Percentiles rank a stretch among this genome's conserved stretches.
These are phyloP conservation scores for Colletotrichum sp. DNA, from an alignment of 2,329 filamentous ascomycete genomes.

Conservation along the genomic window DNA sequence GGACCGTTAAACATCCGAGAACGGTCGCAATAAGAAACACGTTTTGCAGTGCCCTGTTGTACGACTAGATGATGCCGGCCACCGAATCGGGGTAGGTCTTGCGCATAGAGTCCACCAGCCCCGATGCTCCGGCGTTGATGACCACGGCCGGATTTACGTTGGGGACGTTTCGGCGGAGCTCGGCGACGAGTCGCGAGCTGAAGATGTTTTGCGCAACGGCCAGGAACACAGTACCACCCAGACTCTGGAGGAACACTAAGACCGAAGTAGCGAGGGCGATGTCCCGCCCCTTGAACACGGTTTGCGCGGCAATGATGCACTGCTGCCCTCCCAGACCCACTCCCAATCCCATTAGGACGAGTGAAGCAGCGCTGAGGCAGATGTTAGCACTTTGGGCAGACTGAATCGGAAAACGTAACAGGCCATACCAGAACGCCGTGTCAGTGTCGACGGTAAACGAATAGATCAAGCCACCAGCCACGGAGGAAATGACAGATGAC, in stretches of 20 bases:
- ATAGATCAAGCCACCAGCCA: slow-evolving; percentile 12
- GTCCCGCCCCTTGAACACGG: slow-evolving; percentile 9
- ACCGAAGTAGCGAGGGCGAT: slow-evolving; percentile 10
- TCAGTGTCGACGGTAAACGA: not conserved
- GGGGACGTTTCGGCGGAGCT: slow-evolving; percentile 5
- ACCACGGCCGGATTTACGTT: not conserved
- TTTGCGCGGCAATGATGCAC: slow-evolving; percentile 11
- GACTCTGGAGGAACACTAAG: slow-evolving; percentile 6
- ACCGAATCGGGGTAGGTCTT: slow-evolving; percentile 22
- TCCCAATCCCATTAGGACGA: not conserved
- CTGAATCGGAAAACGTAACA: not conserved
- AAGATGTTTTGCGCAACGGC: slow-evolving; percentile 14
- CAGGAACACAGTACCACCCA: slow-evolving; percentile 6
- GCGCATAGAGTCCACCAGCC: not conserved
- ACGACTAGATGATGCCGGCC: slow-evolving; percentile 48
- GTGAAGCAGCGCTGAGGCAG: not conserved
- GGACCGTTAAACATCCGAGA: not conserved
- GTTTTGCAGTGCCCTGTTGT: slow-evolving; percentile 52
- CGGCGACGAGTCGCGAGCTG: not conserved
- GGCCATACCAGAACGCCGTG: not conserved
- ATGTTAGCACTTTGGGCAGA: not conserved
- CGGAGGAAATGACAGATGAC: not conserved
- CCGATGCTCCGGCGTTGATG: slow-evolving; percentile 5
- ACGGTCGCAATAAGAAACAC: slow-evolving; percentile 52
- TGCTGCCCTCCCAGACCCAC: not conserved